Base-by-base conservation (phyloP, 2,329 filamentous ascomycete species). In the Diaporthe ampelina region DNA sequence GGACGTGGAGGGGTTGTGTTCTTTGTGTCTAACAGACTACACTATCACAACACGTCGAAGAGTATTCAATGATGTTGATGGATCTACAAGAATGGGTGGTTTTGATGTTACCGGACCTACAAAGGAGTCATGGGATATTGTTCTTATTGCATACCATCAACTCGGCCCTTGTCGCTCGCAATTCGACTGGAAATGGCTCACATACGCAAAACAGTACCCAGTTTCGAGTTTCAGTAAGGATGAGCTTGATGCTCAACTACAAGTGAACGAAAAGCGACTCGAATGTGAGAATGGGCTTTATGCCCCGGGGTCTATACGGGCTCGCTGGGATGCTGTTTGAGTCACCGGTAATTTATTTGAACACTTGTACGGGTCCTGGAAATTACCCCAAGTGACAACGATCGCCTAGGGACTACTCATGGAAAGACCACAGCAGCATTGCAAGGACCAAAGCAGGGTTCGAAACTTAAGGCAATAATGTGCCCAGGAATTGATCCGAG, bases 141-240 rank as follows among this genome's bases (percentile, higher is more conserved):
- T n/a, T 6, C 32, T 63, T 8, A 48, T 48, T 48, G 26, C 40
- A 32, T 63, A 63, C 59, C 59, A 48, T 63, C 59, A 63, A 43
- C 59, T 63, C 29, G 59, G 59, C 37, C 24, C 59, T 45, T 63
- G 59, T 26, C 59, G 40, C 3, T 63, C 59, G n/a, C 59, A 63
- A 17, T 48, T 48, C 59, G 59, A 63, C 24, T 63, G 59, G 59
- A 63, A 63, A 63, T 63, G 59, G 59, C 40, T 48, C 17, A 63
- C 59, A 11, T 63, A 63, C 19, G 59, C 59, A 26, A 63, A 40
- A 4, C 1, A 29, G 40, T 40, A 48, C 59, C 59, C 37, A 63
- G 5, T n/a, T n/a, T n/a, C n/a, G n/a, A n/a, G 2, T 63, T 9
- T 29, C 15, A 21, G 24, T 63, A 8, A 45, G 40, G 15, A 45